A percentile compares a stretch with the other conserved stretches of the same genome.
Evolutionary conservation across 306 rosid species (phyloP).

Genomic region (Herpetospermum pedunculosum): DNA sequence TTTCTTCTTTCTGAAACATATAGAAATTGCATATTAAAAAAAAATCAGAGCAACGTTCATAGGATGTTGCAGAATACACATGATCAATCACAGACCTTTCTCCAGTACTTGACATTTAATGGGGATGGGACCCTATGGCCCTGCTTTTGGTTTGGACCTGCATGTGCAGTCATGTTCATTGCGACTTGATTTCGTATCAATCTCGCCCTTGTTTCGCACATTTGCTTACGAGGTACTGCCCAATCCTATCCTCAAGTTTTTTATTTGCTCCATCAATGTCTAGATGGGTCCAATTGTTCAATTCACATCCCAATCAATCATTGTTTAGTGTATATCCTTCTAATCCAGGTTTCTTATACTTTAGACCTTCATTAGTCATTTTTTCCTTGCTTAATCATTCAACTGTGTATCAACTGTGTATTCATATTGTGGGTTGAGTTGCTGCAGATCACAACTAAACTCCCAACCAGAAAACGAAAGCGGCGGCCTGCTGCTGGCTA

Average conservation of each 20-base stretch:
- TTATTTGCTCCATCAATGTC: conserved; percentile 2
- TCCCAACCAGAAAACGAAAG: background rate
- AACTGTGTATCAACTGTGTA: background rate
- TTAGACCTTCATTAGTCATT: background rate
- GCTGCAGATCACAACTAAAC: background rate
- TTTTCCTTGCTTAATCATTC: background rate
- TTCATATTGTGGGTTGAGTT: background rate
- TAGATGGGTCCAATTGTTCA: background rate
- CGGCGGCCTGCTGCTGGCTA: background rate
- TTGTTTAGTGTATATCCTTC: background rate
- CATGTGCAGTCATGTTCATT: conserved; percentile 14
- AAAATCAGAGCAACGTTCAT: background rate
- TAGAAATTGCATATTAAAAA: background rate
- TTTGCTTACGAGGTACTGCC: conserved; percentile 9
- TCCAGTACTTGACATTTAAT: conserved; percentile 1
- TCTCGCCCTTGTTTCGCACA: conserved; percentile 2
- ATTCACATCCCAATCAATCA: conserved; percentile 5
- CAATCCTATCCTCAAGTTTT: conserved; percentile 8
- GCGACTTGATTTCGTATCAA: background rate
- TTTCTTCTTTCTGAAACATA: background rate
- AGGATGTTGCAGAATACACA: conserved; percentile 3
- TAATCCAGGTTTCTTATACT: conserved; percentile 4
- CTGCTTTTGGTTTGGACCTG: conserved; percentile 9
- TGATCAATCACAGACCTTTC: conserved; percentile 6
- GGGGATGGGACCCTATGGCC: background rate